Base-by-base conservation (phyloP, 2,329 filamentous ascomycete genomes). In the Harringtonia aguacate region DNA sequence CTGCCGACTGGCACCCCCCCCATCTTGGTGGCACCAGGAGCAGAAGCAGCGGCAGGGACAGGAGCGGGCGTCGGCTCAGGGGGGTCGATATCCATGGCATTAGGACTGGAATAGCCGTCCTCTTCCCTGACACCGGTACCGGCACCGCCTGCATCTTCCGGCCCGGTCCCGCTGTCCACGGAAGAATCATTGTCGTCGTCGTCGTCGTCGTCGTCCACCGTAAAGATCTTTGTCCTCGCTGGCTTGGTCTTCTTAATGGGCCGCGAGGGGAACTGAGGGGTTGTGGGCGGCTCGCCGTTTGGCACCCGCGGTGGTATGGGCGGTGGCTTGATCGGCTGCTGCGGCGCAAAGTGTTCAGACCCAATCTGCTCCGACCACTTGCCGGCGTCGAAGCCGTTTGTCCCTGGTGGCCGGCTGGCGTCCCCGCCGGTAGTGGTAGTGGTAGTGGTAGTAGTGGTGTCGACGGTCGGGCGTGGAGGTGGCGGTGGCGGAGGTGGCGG, bases 51-150 rank as follows among this genome's bases (percentile, higher is more conserved):
- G 8, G 15, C 24, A 15, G 36, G 22, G 13, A 27, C 43, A 49
- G 61, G 54, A 46, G 51, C 30, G 55, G 59, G 41, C 24, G 53
- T 51, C 10, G 51, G 50, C 20, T 58, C 58, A 18, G 75, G 73
- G 5, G 72, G 68, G 52, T 82, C 78, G 41, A 82, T 79, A 50
- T 82, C 78, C 78, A 82, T 82, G 14, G 77, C 75, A 46, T 71
- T 74, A 3, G 75, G 72, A 49, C 71, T 77, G 30, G 65, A 65
- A 20, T 31, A 29, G 1, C 38, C 24, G 4, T 37, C 36, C 20
- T 28, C n/a, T n/a, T n/a, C n/a, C n/a, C n/a, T 28, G 18, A 28
- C 29, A 5, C 18, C 51, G 49, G 45, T 4, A 57, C 7, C 55
- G 49, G 61, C 62, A 58, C 33, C 48, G 8, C 50, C 43, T 34